Evolutionary conservation across 2,329 filamentous ascomycete genomes (phyloP), one percentile per base, ranked within the genome.

Genomic region (Emergomyces pasteurianus): DNA sequence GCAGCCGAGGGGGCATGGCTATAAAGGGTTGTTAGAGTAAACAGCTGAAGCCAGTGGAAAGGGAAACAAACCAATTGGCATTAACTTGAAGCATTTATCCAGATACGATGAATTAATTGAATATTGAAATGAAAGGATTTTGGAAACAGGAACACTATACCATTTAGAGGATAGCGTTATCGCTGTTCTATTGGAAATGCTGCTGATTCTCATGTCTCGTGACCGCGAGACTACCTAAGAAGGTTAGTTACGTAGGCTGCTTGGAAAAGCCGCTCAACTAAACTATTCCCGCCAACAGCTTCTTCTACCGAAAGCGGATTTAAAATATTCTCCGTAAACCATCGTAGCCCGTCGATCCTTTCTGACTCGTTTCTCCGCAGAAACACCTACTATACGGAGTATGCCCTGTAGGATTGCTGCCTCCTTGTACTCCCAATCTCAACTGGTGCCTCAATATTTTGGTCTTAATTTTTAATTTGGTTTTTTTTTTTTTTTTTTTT

Each of bases 1-100:
- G 60, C 52, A 75, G 67, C 62, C 72, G 71, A n/a, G 70, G 71
- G 40, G 72, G 65, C 73, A 75, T 75, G 61, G 62, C 63, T 64
- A n/a, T n/a, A n/a, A 63, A 56, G 36, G 62, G 59, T 59, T 58
- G 40, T 31, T 46, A 43, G 50, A 43, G 60, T n/a, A 31, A 16
- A 28, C 54, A 46, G 18, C 46, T 14, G 38, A 43, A 18, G 23
- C 40, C 21, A 23, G 40, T 5, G 26, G 38, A 23, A 21, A 42
- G 23, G 38, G n/a, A 42, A 42, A 23, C 38, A 9, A 31, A 46
- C 31, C n/a, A n/a, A n/a, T n/a, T n/a, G n/a, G n/a, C n/a, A n/a
- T n/a, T n/a, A 46, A 12, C 26, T 31, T 21, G 23, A 57, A 31
- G 21, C 54, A 57, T 57, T 47, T 47, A 26, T 14, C 31, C n/a